Conservation (phyloP, 1,284 basidiomycete genomes). For the Porphyrellus sp. region DNA sequence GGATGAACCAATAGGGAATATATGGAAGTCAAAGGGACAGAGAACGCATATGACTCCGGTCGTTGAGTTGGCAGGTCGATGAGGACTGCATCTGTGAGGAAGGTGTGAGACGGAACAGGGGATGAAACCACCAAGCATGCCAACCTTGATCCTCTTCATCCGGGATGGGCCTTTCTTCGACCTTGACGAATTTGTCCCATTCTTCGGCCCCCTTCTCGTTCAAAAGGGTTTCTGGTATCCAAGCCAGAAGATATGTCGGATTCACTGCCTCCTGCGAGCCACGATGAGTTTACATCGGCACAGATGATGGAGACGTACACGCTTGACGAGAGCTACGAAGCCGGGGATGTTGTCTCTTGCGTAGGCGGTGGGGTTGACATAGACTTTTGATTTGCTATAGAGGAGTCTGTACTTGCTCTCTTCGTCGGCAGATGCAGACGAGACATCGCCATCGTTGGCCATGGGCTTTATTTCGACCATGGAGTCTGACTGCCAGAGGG, state of each 20-base stretch:
- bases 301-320: conserved; percentile 44
- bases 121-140: conserved; percentile 19
- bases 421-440: conserved; percentile 37
- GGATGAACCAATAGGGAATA: conserved; percentile 88
- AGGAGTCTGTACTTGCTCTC: conserved; percentile 71
- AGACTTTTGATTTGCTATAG: conserved; percentile 89
- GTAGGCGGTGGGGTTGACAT: conserved; percentile 91
- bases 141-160: conserved; percentile 73
- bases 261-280: conserved; percentile 61
- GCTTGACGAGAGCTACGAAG: conserved; percentile 84
- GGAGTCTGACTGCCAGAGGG: conserved; percentile 48
- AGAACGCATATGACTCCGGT: conserved; percentile 92
- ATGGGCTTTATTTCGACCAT: conserved; percentile 77
- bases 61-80: conserved; percentile 73
- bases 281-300: conserved; percentile 11
- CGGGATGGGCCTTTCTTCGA: conserved; percentile 60
- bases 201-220: conserved; percentile 73
- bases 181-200: conserved; percentile 83
- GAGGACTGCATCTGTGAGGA: conserved; percentile 62
- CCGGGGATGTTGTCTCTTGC: conserved; percentile 91
- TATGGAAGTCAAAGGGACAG: conserved; percentile 82
- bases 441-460: conserved; percentile 28
- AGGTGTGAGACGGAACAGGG: conserved; percentile 7
- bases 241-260: conserved; percentile 74
- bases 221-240: conserved; percentile 80